Percentiles rank a stretch among this genome's conserved stretches.
Conservation (phyloP, 164 flowering plant species). For the Chloranthus sessilifolius region DNA sequence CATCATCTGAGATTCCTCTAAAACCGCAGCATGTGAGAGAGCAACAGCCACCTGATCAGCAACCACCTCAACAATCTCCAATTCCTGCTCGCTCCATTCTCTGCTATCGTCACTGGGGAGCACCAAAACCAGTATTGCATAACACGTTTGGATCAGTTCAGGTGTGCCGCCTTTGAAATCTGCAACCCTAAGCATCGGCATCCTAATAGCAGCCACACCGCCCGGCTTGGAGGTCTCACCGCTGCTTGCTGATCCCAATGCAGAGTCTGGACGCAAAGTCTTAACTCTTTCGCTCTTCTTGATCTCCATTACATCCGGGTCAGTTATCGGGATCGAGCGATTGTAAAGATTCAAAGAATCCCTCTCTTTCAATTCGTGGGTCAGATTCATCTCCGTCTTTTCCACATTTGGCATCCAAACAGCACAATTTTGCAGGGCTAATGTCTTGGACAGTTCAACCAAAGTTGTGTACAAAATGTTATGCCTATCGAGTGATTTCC, state of each 20-base stretch:
- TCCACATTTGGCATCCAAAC: constrained; percentile 92
- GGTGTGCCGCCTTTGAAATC: constrained; percentile 95
- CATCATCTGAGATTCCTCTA: constrained; percentile 91
- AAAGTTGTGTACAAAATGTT: constrained; percentile 84
- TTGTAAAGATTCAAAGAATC: constrained; percentile 19
- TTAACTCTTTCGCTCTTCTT: constrained; percentile 56
- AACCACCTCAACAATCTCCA: constrained; percentile 88
- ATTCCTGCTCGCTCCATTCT: constrained; percentile 66
- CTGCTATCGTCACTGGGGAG: constrained; percentile 52
- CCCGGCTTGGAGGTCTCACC: constrained; percentile 42
- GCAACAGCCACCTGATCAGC: constrained; percentile 99
- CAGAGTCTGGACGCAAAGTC: constrained; percentile 51
- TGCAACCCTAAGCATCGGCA: constrained; percentile 89
- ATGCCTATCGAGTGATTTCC: constrained; percentile 84
- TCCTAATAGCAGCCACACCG: constrained; percentile 81
- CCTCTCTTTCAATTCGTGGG: constrained; percentile 58
- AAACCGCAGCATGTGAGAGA: constrained; percentile 88
- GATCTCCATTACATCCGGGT: constrained; percentile 58
- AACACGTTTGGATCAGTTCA: constrained; percentile 57
- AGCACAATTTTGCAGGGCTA: constrained; percentile 80
- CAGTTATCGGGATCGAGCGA: constrained; percentile 37
- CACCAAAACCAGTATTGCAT: constrained; percentile 82
- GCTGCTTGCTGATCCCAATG: constrained; percentile 53
- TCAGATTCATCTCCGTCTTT: constrained; percentile 62
- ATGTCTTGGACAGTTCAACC: constrained; percentile 79